A percentile compares a stretch with the other conserved stretches of the same genome.
Evolutionary conservation across 768 basidiomycete species (phyloP).

Genomic region (Rhodotorula taiwanensis): DNA sequence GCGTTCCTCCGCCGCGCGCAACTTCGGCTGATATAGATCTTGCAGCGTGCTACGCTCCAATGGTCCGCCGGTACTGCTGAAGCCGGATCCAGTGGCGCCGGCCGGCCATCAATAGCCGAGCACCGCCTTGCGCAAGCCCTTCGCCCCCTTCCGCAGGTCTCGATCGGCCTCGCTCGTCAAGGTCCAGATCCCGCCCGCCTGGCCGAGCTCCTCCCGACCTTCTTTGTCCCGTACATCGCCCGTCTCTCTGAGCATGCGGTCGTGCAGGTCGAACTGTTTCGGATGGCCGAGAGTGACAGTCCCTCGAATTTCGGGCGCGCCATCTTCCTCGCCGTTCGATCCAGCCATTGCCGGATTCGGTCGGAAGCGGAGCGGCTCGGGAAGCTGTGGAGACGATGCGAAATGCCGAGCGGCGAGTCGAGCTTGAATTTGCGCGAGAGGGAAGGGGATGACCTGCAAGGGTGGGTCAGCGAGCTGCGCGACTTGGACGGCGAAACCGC

Average conservation of each 20-base stretch:
- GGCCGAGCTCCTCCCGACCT: slow-evolving; percentile 17
- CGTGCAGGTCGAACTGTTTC: slow-evolving; percentile 28
- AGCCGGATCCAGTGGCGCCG: too few relatives aligned
- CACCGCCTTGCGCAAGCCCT: slow-evolving; percentile 24
- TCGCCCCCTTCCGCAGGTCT: slow-evolving; percentile 24
- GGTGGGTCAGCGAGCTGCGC: neutral
- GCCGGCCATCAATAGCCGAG: slow-evolving; percentile 33
- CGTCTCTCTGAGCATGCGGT: slow-evolving; percentile 21
- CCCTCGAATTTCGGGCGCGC: slow-evolving; percentile 9
- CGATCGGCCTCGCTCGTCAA: slow-evolving; percentile 20
- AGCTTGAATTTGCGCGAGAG: slow-evolving; percentile 33
- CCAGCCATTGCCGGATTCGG: neutral
- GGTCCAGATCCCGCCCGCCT: slow-evolving; percentile 5
- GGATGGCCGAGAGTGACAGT: slow-evolving; percentile 17
- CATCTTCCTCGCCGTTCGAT: neutral
- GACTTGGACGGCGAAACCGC: too few relatives aligned
- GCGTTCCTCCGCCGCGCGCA: too few relatives aligned
- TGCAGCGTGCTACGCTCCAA: too few relatives aligned
- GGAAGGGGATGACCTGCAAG: slow-evolving; percentile 34
- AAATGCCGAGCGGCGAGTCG: slow-evolving; percentile 24
- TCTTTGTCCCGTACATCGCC: neutral
- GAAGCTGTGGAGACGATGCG: neutral
- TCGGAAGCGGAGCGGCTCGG: neutral
- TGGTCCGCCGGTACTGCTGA: too few relatives aligned
- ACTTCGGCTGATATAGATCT: too few relatives aligned